Evolutionary conservation across 1,284 basidiomycete genomes (phyloP).

Genomic region (Fomitiporia mediterranea): DNA sequence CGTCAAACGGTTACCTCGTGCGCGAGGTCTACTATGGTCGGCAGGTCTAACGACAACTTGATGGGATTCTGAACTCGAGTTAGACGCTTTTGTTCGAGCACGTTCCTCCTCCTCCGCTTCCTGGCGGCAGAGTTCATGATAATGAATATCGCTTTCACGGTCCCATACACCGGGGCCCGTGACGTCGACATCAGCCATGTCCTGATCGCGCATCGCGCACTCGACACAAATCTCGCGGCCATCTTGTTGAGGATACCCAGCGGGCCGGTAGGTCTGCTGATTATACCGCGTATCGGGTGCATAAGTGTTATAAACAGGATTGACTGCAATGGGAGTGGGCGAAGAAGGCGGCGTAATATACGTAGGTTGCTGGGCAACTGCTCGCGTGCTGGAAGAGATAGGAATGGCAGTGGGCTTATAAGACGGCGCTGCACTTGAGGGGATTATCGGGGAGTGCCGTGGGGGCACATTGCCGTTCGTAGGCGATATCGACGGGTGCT

Average conservation of each 20-base stretch:
- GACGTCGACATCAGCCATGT: constrained; percentile 95
- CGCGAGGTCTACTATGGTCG: constrained; percentile 51
- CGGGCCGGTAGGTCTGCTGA: background rate
- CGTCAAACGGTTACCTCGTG: constrained; percentile 65
- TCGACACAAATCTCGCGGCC: constrained; percentile 90
- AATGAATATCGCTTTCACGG: constrained; percentile 80
- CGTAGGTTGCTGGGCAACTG: constrained; percentile 68
- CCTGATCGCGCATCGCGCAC: constrained; percentile 98
- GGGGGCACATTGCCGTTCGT: constrained; percentile 7
- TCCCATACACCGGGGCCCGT: constrained; percentile 87
- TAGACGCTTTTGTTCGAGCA: constrained; percentile 3
- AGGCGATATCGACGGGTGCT: constrained; percentile 10
- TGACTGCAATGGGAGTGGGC: constrained; percentile 44
- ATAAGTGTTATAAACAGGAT: constrained; percentile 45
- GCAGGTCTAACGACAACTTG: constrained; percentile 37
- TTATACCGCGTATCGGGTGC: constrained; percentile 2
- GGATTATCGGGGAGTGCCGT: constrained; percentile 9
- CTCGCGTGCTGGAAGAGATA: constrained; percentile 55
- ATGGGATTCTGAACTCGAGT: constrained; percentile 16
- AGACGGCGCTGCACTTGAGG: constrained; percentile 9
- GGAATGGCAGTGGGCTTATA: constrained; percentile 14
- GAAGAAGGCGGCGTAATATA: constrained; percentile 59
- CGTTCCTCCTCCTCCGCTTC: constrained; percentile 18
- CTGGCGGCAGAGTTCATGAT: constrained; percentile 67
- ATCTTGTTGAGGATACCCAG: constrained; percentile 6